A percentile compares a stretch with the other conserved stretches of the same genome.
phyloP scores from a whole-genome alignment of 345 rosid genomes.

The Carallia brachiata region DNA sequence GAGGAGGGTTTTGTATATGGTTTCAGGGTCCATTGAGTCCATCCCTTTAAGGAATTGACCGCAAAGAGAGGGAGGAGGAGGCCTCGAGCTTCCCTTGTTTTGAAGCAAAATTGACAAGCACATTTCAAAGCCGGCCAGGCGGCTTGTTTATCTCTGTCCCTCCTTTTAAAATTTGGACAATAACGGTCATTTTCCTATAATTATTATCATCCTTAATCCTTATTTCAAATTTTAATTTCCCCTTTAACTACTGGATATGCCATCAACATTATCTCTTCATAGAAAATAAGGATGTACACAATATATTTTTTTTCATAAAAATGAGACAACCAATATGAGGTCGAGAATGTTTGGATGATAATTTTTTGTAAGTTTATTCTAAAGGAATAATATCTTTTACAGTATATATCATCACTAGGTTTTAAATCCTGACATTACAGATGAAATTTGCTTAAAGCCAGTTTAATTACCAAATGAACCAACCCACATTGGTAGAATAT shows the following conservation, averaged over 20 bases:
- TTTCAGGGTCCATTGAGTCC: conserved; percentile 30
- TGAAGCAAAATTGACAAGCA: conserved; percentile 54
- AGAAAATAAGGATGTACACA: too few relatives aligned
- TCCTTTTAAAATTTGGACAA: conserved; percentile 20
- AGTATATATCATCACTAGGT: too few relatives aligned
- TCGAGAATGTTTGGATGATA: too few relatives aligned
- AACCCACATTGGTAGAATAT: not conserved
- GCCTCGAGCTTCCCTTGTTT: conserved; percentile 44
- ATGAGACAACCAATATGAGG: too few relatives aligned
- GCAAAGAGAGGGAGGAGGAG: conserved; percentile 30
- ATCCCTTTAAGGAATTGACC: conserved; percentile 60
- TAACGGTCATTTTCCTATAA: conserved; percentile 27
- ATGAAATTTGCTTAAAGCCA: too few relatives aligned
- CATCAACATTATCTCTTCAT: conserved; percentile 10
- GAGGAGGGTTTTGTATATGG: conserved; percentile 6
- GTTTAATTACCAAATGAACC: too few relatives aligned
- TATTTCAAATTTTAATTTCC: conserved; percentile 15
- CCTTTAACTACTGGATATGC: conserved; percentile 20
- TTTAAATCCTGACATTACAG: too few relatives aligned
- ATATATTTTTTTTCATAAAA: too few relatives aligned
- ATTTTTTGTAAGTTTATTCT: too few relatives aligned
- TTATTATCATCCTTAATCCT: conserved; percentile 4
- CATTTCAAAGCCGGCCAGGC: conserved; percentile 46
- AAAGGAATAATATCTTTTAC: too few relatives aligned
- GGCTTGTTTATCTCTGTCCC: conserved; percentile 28